Percentiles rank a stretch among this genome's conserved stretches.
phyloP scores from a whole-genome alignment of 2,329 filamentous ascomycete species.

The Paecilomyces niveus region DNA sequence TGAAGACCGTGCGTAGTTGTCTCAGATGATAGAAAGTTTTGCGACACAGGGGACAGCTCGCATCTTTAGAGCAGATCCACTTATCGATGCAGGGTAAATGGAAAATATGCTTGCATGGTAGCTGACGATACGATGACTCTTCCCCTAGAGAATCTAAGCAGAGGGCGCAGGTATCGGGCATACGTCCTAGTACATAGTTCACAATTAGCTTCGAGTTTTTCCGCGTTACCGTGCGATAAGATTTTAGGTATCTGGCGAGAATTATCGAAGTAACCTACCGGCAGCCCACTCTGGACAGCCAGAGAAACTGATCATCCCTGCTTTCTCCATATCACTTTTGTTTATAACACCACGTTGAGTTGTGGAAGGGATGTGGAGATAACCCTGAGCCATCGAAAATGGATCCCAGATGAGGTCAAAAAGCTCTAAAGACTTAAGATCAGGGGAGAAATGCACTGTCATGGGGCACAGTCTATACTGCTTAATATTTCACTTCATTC shows the following conservation, averaged over 20 bases:
- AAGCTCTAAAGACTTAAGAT: neutral
- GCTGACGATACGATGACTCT: neutral
- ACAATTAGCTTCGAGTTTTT: neutral
- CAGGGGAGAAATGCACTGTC: neutral
- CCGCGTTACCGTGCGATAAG: neutral
- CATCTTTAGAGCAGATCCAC: neutral
- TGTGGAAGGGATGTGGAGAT: neutral
- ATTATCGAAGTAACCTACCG: neutral
- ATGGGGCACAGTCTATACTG: neutral
- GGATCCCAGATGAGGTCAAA: neutral
- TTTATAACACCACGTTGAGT: neutral
- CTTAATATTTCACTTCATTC: neutral
- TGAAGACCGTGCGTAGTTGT: neutral
- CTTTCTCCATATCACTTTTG: neutral
- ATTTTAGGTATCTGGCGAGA: neutral
- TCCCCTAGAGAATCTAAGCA: neutral
- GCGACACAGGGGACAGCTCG: neutral
- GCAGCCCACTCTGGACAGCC: neutral
- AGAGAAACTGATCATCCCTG: neutral
- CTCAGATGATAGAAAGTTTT: neutral
- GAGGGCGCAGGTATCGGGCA: neutral
- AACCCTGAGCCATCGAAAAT: neutral
- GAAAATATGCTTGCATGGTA: constrained; percentile 1
- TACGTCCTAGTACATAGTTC: neutral
- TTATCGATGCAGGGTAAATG: constrained; percentile 1